phyloP scores from a whole-genome alignment of 78 protist genomes.

The slime mould (Dictyostelium discoideum) region dicty_2.7 NC_007088.5:7142001-7142500 shows the following conservation, averaged over 20 bases:
- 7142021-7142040: conserved; percentile 69
- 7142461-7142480: neutral
- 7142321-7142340: conserved; percentile 26
- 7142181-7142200: conserved; percentile 80
- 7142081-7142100: neutral
- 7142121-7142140: neutral
- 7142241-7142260: conserved; percentile 21
- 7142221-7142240: conserved; percentile 54
- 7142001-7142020: conserved; percentile 42
- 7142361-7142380: conserved; percentile 83
- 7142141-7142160: conserved; percentile 76
- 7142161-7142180: conserved; percentile 60
- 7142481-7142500: conserved; percentile 19
- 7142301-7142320: conserved; percentile 46
- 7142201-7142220: conserved; percentile 55
- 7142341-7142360: conserved; percentile 78
- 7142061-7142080: conserved; percentile 17
- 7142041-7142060: conserved; percentile 50
- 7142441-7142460: neutral
- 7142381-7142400: conserved; percentile 20
- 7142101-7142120: neutral
- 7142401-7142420: neutral
- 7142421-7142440: neutral
- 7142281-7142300: conserved; percentile 31
- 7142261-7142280: conserved; percentile 31